These are phyloP conservation scores for Phalaenopsis equestris DNA, from an alignment of 106 monocot species.

Conservation along the genomic window DNA sequence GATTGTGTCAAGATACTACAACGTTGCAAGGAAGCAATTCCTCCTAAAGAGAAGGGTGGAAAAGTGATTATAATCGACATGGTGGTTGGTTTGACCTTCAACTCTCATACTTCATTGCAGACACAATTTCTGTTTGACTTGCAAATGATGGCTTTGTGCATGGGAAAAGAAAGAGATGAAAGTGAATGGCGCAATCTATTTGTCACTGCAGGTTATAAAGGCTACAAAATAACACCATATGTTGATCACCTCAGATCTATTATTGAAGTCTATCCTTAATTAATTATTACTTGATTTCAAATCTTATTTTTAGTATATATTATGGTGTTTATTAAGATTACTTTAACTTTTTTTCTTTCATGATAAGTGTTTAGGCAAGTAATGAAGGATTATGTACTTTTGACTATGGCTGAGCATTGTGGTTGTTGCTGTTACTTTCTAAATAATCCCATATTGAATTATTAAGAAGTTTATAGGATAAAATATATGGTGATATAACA, in stretches of 20 bases:
- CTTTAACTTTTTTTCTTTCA: no score
- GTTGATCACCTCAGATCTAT: conserved; percentile 11
- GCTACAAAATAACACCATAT: conserved; percentile 6
- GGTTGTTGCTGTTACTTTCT: no score
- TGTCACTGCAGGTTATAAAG: conserved; percentile 3
- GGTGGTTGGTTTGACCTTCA: not conserved
- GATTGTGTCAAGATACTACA: conserved; percentile 15
- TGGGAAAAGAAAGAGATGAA: conserved; percentile 18
- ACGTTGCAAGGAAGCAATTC: conserved; percentile 13
- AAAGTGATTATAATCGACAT: conserved; percentile 18
- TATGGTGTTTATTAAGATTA: no score
- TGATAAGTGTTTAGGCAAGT: no score
- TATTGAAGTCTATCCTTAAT: conserved; percentile 15
- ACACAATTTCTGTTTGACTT: not conserved
- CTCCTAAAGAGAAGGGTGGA: conserved; percentile 9
- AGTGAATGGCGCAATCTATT: conserved; percentile 17
- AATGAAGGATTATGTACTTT: no score
- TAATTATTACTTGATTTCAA: not conserved
- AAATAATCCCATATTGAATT: no score
- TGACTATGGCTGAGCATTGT: no score
- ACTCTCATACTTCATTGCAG: not conserved
- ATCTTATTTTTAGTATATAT: no score
- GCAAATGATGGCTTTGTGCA: conserved; percentile 9
- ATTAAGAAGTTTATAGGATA: no score
- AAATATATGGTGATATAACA: no score